Conservation (phyloP, 116 monocot genomes). For the Dioscorea cayenensis region DNA sequence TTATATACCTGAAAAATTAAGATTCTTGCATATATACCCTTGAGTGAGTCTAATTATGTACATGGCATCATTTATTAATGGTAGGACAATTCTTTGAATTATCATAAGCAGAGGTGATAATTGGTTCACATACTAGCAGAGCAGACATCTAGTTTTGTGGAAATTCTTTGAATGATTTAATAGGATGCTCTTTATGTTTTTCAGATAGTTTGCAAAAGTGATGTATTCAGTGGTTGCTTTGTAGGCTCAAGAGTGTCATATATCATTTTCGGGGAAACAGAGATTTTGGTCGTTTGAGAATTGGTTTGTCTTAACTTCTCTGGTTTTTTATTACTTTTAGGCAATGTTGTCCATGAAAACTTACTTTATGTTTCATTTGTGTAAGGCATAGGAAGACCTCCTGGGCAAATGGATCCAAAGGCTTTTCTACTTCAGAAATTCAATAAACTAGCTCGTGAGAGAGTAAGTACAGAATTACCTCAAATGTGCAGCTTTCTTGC, state of each 20-base stretch:
- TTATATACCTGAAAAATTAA: too few species aligned
- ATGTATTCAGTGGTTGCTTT: slow-evolving; percentile 9
- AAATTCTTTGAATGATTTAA: background rate
- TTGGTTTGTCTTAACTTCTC: slow-evolving; percentile 41
- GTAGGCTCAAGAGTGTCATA: slow-evolving; percentile 76
- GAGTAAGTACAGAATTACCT: slow-evolving; percentile 33
- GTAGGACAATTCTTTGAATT: too few species aligned
- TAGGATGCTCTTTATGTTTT: background rate
- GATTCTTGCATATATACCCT: too few species aligned
- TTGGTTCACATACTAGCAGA: too few species aligned
- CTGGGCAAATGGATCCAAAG: slow-evolving; percentile 98
- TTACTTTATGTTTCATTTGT: slow-evolving; percentile 1
- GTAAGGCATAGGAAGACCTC: slow-evolving; percentile 88
- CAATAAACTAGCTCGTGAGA: slow-evolving; percentile 58
- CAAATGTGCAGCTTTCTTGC: background rate
- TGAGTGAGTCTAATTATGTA: too few species aligned
- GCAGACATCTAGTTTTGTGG: too few species aligned
- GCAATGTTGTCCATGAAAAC: background rate
- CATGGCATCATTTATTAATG: too few species aligned
- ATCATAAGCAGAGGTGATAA: too few species aligned
- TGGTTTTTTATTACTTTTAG: background rate
- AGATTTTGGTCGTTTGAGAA: slow-evolving; percentile 82
- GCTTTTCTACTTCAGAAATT: slow-evolving; percentile 89
- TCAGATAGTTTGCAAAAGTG: background rate
- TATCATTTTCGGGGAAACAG: slow-evolving; percentile 87